Percentiles rank a stretch among this genome's conserved stretches.
These are phyloP conservation scores for Cucumis cinereus DNA, from an alignment of 306 rosid species.

Conservation along the genomic window DNA sequence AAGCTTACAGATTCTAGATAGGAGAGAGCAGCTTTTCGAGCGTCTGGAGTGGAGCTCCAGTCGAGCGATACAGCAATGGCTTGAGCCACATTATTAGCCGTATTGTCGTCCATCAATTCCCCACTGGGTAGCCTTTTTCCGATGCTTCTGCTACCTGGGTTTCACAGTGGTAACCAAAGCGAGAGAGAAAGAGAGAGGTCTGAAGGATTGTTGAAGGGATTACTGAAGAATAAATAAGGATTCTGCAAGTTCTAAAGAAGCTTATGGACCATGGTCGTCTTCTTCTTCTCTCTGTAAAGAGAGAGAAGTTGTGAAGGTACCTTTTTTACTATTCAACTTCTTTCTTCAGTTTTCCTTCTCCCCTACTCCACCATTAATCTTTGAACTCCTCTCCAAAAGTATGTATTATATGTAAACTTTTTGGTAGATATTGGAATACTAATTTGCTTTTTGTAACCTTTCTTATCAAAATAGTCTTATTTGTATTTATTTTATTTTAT, in stretches of 20 bases:
- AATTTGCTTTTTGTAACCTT: too few species aligned
- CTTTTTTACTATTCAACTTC: background rate
- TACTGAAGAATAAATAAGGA: background rate
- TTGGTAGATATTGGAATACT: too few species aligned
- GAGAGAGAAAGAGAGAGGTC: background rate
- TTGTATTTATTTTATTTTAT: too few species aligned
- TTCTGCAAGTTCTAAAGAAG: background rate
- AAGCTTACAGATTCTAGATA: constrained; percentile 61
- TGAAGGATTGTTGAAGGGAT: background rate
- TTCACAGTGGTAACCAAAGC: background rate
- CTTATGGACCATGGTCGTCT: background rate
- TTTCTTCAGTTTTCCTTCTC: background rate
- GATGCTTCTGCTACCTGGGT: background rate
- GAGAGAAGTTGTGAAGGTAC: background rate
- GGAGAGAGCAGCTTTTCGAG: constrained; percentile 58
- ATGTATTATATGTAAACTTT: too few species aligned
- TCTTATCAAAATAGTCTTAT: too few species aligned
- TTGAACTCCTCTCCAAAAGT: background rate
- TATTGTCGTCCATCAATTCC: constrained; percentile 41
- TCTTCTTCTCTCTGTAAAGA: background rate
- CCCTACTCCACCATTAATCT: background rate
- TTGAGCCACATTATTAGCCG: constrained; percentile 60
- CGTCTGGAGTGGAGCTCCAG: constrained; percentile 64
- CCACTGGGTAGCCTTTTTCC: background rate
- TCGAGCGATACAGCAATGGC: constrained; percentile 77